phyloP scores from a whole-genome alignment of 768 basidiomycete genomes.

The Xerocomellus dryophilus region DNA sequence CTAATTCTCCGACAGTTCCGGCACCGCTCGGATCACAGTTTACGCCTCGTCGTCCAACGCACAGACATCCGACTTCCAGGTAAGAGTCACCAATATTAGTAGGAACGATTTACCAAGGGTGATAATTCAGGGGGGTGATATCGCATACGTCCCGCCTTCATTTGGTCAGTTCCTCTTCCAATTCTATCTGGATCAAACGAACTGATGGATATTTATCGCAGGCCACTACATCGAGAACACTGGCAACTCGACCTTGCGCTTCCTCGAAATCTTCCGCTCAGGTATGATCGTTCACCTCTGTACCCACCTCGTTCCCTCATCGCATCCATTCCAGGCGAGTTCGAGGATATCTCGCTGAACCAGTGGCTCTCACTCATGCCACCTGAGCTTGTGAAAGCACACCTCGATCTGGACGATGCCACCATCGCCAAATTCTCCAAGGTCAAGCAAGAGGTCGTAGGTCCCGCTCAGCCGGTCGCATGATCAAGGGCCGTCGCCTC shows the following conservation, averaged over 20 bases:
- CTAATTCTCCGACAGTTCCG: slow-evolving; percentile 27
- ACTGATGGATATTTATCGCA: slow-evolving; percentile 12
- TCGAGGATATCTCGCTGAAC: slow-evolving; percentile 55
- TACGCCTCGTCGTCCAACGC: slow-evolving; percentile 42
- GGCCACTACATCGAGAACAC: slow-evolving; percentile 71
- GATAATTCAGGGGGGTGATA: slow-evolving; percentile 30
- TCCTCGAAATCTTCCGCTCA: slow-evolving; percentile 62
- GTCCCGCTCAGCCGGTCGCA: slow-evolving; percentile 14
- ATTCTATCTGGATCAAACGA: background rate
- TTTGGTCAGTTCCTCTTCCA: slow-evolving; percentile 16
- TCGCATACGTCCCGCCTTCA: slow-evolving; percentile 25
- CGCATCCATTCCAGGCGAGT: slow-evolving; percentile 34
- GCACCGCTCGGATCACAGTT: slow-evolving; percentile 41
- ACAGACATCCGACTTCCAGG: slow-evolving; percentile 46
- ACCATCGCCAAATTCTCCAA: slow-evolving; percentile 48
- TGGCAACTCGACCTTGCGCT: slow-evolving; percentile 54
- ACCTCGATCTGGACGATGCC: slow-evolving; percentile 53
- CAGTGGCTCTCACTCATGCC: slow-evolving; percentile 66
- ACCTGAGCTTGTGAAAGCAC: slow-evolving; percentile 55
- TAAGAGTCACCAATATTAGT: background rate
- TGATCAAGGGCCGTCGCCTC: background rate
- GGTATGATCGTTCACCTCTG: slow-evolving; percentile 28
- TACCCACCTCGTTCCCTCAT: background rate
- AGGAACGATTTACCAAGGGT: background rate
- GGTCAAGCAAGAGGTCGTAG: slow-evolving; percentile 50